Base-by-base conservation (phyloP, 2,329 filamentous ascomycete genomes). In the Geosmithia flava region DNA sequence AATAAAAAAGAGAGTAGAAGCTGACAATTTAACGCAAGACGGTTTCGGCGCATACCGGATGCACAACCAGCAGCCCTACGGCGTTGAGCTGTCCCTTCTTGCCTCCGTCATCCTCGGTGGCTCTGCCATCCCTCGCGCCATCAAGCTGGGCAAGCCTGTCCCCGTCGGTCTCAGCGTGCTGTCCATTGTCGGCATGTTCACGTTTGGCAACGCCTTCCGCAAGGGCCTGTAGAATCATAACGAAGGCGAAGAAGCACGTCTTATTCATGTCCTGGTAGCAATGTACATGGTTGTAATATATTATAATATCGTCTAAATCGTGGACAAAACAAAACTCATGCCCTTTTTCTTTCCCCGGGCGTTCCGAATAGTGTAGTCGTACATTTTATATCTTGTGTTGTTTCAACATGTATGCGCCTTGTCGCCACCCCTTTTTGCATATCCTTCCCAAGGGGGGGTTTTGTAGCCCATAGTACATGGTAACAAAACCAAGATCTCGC, bases 81-180 rank as follows among this genome's bases (percentile, higher is more conserved):
- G 91, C 53, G 69, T 94, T 55, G 93, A 97, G 67, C 71, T 95
- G 42, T 87, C 85, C n/a, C 75, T 98, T 10, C 72, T 96, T 42
- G 93, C 93, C 4, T 95, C 87, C 1, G 59, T 88, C n/a, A 69
- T 97, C 23, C 76, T 98, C 37, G 91, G 76, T 42, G 89, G 88
- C 19, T 85, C 85, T 42, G 85, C 87, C 2, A 83, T 97, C 51
- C 93, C 93, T 13, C 78, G 93, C 47, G 93, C 89, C 4, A 81
- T 98, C 59, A 87, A 81, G 64, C 77, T 82, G 42, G 74, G 76
- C 56, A 98, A 97, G 76, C 86, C 87, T 1, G 78, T 98, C 47
- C 91, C 93, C 1, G 74, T 85, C 49, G 79, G 83, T 11, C 69
- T 98, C 59, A 91, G 87, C 59, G 59, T 89, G 45, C 61, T 97